Evolutionary conservation across 768 basidiomycete genomes (phyloP).

Genomic region (Artomyces pyxidatus): DNA sequence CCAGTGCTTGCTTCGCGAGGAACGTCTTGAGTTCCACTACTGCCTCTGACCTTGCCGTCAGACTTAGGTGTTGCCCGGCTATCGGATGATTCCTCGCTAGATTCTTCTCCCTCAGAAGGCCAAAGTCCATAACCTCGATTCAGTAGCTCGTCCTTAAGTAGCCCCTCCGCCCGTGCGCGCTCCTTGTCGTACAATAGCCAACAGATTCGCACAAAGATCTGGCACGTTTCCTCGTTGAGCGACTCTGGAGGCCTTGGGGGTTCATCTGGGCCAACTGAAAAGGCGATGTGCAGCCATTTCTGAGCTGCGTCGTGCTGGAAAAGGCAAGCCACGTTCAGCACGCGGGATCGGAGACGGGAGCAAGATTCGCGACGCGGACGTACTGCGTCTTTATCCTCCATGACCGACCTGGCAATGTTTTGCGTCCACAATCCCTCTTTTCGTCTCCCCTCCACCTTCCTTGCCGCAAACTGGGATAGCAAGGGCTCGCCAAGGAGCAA

Average conservation of each 20-base stretch:
- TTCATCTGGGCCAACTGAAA: not conserved
- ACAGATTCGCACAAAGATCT: conserved; percentile 19
- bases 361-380: not conserved
- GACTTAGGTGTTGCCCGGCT: no score
- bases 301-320: not conserved
- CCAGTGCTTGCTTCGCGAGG: no score
- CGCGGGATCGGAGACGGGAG: not conserved
- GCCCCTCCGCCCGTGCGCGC: not conserved
- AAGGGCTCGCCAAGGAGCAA: conserved; percentile 21
- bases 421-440: conserved; percentile 3
- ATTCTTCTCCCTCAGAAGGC: not conserved
- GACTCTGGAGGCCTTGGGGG: conserved; percentile 1
- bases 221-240: not conserved
- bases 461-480: conserved; percentile 7
- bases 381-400: conserved; percentile 1
- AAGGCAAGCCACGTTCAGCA: not conserved
- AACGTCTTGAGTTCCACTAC: no score
- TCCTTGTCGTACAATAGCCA: not conserved
- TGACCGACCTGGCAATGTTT: conserved; percentile 1
- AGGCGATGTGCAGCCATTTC: conserved; percentile 6
- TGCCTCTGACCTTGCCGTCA: no score
- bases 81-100: conserved; percentile 1
- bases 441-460: not conserved
- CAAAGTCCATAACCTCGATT: not conserved
- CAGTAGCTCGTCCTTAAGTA: not conserved